These are phyloP conservation scores for Umbelopsis sp. DNA, from an alignment of 192 early-diverging fungal genomes.

Conservation along the genomic window DNA sequence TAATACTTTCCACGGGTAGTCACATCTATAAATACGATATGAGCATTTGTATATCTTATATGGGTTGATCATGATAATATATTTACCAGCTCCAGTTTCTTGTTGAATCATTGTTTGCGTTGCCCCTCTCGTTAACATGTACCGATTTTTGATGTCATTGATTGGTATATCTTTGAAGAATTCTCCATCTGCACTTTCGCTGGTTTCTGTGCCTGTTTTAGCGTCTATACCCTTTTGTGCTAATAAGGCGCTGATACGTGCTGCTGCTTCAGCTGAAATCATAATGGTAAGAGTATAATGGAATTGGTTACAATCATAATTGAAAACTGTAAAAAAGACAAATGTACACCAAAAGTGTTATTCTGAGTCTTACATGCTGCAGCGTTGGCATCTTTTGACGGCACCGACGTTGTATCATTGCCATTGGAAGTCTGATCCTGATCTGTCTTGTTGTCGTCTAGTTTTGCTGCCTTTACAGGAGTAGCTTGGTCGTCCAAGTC, in stretches of 20 bases:
- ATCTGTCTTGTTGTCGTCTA: constrained; percentile 5
- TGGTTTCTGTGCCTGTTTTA: constrained; percentile 11
- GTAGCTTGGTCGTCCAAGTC: constrained; percentile 46
- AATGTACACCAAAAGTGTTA: neutral
- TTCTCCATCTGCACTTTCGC: constrained; percentile 33
- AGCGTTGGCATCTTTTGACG: constrained; percentile 23
- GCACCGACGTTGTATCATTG: neutral
- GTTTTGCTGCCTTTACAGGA: constrained; percentile 2
- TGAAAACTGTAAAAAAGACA: neutral
- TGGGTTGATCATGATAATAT: neutral
- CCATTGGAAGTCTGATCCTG: constrained; percentile 18
- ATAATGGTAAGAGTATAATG: neutral
- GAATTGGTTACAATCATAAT: neutral
- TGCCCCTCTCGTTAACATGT: constrained; percentile 74
- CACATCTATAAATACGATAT: constrained; percentile 47
- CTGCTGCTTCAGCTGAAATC: constrained; percentile 45
- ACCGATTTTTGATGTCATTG: constrained; percentile 81
- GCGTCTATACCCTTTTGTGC: constrained; percentile 50
- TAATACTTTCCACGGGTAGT: constrained; percentile 87
- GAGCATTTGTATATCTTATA: neutral
- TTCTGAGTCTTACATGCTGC: constrained; percentile 32
- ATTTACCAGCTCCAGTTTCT: constrained; percentile 70
- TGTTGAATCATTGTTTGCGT: constrained; percentile 76
- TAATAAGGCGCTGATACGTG: constrained; percentile 56
- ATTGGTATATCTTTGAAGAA: constrained; percentile 74